Evolutionary conservation across 2,329 filamentous ascomycete genomes (phyloP), one percentile per base, ranked within the genome.

Genomic region (Triangularia setosa): DNA sequence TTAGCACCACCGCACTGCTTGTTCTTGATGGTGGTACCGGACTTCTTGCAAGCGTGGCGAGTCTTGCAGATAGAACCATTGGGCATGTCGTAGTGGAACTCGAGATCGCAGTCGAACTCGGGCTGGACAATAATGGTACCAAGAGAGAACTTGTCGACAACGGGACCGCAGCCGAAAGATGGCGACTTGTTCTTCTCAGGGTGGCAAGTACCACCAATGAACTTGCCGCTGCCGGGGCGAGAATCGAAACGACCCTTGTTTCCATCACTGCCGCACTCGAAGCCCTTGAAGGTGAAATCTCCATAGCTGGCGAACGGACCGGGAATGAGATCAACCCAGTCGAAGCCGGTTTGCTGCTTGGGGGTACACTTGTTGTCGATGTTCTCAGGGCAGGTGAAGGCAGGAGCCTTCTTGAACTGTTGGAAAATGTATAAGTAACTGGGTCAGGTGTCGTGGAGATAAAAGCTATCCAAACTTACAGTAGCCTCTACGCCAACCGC

Each of bases 1-100:
- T 84, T 92, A 69, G 94, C 93, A 78, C 93, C 93, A 85, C 93
- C 94, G 76, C 94, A 98, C 83, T 97, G 92, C 66, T 81, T 86
- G 85, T 97, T 97, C 79, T 86, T 79, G 72, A 97, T 83, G 56
- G 84, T 85, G 64, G 87, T 88, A 72, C 91, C 91, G 16, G 83
- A 80, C 62, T 83, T 80, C 68, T 82, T 85, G 85, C 92, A 96
- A 60, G 82, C 74, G 69, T 85, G 81, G 67, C 86, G 87, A 72
- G 96, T 90, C 80, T 91, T 94, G 87, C 94, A 98, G 65, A 78
- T 85, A 14, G 86, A 88, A 71, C 91, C 91, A 75, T 94, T 91
- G 1, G 87, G 84, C 92, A 97, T 96, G 72, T 82, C 84, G 79
- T 94, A 97, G 81, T 91, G 85, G 81, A 97, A 92, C 77, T 94